Conservation (phyloP, 2,329 filamentous ascomycete species). For the Trichoderma koningiopsis region DNA sequence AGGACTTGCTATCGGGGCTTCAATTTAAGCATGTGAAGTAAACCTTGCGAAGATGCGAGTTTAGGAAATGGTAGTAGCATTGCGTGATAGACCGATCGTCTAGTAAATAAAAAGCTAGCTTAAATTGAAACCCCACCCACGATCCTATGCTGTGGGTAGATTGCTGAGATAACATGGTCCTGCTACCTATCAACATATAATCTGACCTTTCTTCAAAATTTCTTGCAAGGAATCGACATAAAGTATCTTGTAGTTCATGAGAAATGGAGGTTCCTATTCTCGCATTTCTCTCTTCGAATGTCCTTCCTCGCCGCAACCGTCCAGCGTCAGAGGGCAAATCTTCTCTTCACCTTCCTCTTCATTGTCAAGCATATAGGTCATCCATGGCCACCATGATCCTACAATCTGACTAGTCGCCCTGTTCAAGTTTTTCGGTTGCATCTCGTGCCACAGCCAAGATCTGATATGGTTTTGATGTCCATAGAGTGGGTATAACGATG, state of each 20-base stretch:
- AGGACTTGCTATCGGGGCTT: background rate
- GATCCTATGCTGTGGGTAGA: background rate
- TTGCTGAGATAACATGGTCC: background rate
- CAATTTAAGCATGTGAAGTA: too few relatives aligned
- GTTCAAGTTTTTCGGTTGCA: background rate
- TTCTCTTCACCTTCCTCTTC: background rate
- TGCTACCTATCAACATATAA: background rate
- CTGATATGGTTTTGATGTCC: background rate
- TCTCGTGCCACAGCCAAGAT: constrained; percentile 12
- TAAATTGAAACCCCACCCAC: background rate
- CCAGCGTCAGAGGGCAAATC: background rate
- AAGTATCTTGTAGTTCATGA: background rate
- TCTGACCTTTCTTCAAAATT: background rate
- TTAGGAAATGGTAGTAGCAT: background rate
- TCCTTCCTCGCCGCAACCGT: background rate
- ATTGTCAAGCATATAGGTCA: background rate
- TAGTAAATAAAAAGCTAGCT: background rate
- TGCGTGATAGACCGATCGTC: background rate
- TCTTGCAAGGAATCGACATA: background rate
- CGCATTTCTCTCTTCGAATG: constrained; percentile 6
- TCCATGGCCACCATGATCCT: background rate
- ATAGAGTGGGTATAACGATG: background rate
- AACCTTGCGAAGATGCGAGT: background rate
- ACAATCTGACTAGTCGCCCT: background rate
- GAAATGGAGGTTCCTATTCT: background rate